phyloP scores from a whole-genome alignment of 2,329 filamentous ascomycete species.

The Plenodomus biglobosus region DNA sequence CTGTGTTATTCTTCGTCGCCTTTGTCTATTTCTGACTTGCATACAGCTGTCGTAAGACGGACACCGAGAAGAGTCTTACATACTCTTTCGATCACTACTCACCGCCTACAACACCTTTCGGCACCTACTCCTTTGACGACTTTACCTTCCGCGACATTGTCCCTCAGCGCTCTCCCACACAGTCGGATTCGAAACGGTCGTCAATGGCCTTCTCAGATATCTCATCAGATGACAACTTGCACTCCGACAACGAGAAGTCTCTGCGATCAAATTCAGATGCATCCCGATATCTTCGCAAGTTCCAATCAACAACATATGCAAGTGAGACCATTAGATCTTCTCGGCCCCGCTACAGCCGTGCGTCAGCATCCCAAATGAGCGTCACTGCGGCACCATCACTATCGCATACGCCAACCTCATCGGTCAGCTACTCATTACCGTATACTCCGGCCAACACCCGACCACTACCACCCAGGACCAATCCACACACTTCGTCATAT shows the following conservation, averaged over 20 bases:
- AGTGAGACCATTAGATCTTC: constrained; percentile 28
- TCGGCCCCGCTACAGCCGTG: constrained; percentile 41
- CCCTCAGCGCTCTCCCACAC: constrained; percentile 51
- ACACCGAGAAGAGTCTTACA: constrained; percentile 43
- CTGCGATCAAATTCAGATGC: constrained; percentile 42
- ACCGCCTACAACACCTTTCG: constrained; percentile 42
- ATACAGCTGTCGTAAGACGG: constrained; percentile 51
- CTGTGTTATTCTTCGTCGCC: constrained; percentile 2
- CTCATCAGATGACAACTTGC: constrained; percentile 41
- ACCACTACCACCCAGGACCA: constrained; percentile 45
- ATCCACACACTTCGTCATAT: constrained; percentile 44
- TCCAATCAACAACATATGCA: constrained; percentile 35
- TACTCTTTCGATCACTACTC: constrained; percentile 37
- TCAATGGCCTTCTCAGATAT: constrained; percentile 49
- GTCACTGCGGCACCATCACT: constrained; percentile 48
- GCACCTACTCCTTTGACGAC: constrained; percentile 44
- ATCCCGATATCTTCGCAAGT: constrained; percentile 47
- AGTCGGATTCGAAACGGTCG: constrained; percentile 42
- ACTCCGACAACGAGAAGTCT: constrained; percentile 28
- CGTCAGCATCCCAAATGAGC: constrained; percentile 40
- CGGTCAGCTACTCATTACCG: constrained; percentile 49
- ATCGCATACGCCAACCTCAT: constrained; percentile 51
- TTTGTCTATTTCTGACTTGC: constrained; percentile 15
- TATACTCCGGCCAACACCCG: constrained; percentile 43
- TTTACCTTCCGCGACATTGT: constrained; percentile 49